These are phyloP conservation scores for Metschnikowia baotianmanensis DNA, from an alignment of 805 yeast genomes.

Conservation along the genomic window DNA sequence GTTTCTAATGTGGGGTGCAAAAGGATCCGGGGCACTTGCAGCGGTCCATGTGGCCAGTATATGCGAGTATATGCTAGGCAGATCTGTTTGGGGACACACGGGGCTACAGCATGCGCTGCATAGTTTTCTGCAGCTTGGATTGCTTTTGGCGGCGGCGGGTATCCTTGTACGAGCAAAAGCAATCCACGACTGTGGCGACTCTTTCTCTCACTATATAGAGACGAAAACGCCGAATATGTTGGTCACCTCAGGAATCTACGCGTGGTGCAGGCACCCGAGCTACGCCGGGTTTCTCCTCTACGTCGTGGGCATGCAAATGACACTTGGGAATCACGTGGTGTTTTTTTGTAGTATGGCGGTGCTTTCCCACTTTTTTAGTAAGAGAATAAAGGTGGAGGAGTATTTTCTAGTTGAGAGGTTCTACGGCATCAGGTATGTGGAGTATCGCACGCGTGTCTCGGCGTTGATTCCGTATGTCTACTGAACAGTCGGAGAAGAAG, in stretches of 20 bases:
- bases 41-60: conserved; percentile 26
- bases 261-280: conserved; percentile 35
- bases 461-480: conserved; percentile 30
- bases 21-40: conserved; percentile 32
- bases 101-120: too few relatives aligned
- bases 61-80: conserved; percentile 22
- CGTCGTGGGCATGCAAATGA: conserved; percentile 31
- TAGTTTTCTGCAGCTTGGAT: conserved; percentile 15
- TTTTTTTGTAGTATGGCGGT: conserved; percentile 18
- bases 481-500: too few relatives aligned
- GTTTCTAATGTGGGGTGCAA: conserved; percentile 36
- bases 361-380: conserved; percentile 26
- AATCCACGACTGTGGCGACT: conserved; percentile 33
- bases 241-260: conserved; percentile 34
- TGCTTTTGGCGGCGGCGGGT: conserved; percentile 22
- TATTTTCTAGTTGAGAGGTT: conserved; percentile 24
- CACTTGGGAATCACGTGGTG: conserved; percentile 24
- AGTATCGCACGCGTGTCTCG: conserved; percentile 24
- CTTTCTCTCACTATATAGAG: conserved; percentile 34
- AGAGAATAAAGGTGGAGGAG: conserved; percentile 37
- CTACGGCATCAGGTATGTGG: conserved; percentile 29
- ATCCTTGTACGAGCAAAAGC: conserved; percentile 27
- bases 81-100: too few relatives aligned
- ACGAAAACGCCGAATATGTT: conserved; percentile 15
- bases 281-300: conserved; percentile 38